Conservation (phyloP, 1,284 basidiomycete species). For the Irpex rosettiformis region DNA sequence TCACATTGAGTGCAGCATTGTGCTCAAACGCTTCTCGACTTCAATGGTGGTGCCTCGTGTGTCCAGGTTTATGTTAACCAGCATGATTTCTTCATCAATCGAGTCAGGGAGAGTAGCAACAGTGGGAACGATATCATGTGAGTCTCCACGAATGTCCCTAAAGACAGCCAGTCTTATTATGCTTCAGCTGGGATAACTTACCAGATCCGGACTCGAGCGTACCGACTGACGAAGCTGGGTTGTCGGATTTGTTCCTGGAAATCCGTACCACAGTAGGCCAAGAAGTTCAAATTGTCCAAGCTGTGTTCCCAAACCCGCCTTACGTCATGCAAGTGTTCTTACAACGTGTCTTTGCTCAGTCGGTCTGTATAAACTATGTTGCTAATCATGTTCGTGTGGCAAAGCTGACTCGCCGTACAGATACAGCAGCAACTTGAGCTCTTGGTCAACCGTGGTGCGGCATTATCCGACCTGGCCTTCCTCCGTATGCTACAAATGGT, state of each 20-base stretch:
- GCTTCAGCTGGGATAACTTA: constrained; percentile 73
- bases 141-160: constrained; percentile 24
- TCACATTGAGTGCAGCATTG: constrained; percentile 69
- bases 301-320: constrained; percentile 95
- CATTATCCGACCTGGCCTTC: constrained; percentile 86
- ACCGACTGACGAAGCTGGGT: constrained; percentile 79
- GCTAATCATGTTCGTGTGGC: not conserved
- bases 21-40: constrained; percentile 94
- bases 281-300: constrained; percentile 97
- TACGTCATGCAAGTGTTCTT: constrained; percentile 99
- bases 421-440: constrained; percentile 94
- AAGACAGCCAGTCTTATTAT: not conserved
- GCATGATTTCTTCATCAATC: constrained; percentile 98
- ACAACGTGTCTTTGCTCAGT: constrained; percentile 97
- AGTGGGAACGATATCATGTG: constrained; percentile 62
- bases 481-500: constrained; percentile 89
- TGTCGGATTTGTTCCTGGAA: constrained; percentile 81
- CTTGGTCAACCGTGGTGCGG: constrained; percentile 69
- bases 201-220: constrained; percentile 78
- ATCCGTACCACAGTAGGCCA: constrained; percentile 91
- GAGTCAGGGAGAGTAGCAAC: constrained; percentile 60
- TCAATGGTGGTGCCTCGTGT: constrained; percentile 96
- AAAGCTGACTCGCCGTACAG: constrained; percentile 38
- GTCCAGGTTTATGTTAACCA: constrained; percentile 99
- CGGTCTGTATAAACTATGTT: constrained; percentile 49